These are phyloP conservation scores for Fusarium decemcellulare DNA, from an alignment of 2,329 filamentous ascomycete genomes.

Conservation along the genomic window DNA sequence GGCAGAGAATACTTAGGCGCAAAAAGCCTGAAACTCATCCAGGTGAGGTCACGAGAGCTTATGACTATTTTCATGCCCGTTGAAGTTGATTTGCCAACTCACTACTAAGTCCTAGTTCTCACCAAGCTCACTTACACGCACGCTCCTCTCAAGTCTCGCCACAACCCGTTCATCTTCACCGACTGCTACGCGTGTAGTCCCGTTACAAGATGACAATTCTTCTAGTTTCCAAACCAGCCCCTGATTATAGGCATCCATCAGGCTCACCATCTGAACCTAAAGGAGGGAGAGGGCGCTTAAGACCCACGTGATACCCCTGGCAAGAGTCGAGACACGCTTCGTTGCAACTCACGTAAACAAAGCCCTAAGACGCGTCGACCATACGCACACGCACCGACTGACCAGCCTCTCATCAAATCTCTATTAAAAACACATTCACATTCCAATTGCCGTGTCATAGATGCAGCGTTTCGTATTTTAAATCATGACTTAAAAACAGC, in stretches of 20 bases:
- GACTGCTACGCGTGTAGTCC: not conserved
- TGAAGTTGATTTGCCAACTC: not conserved
- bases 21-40: not conserved
- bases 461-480: conserved; percentile 21
- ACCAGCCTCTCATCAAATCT: not conserved
- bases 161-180: not conserved
- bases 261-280: not conserved
- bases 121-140: conserved; percentile 29
- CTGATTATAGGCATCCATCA: not conserved
- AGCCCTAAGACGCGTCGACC: conserved; percentile 43
- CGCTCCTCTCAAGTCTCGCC: not conserved
- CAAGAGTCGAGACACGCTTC: conserved; percentile 41
- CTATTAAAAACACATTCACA: not conserved
- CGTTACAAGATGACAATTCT: not conserved
- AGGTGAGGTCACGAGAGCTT: not conserved
- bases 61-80: not conserved
- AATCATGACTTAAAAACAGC: conserved; percentile 33
- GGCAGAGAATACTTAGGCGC: conserved; percentile 7
- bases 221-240: not conserved
- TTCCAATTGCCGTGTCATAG: not conserved
- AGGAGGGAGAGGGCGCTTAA: conserved; percentile 8
- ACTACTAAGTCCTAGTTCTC: not conserved
- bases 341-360: conserved; percentile 42
- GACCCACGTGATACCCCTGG: conserved; percentile 44
- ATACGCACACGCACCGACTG: conserved; percentile 17